Percentiles rank a stretch among this genome's conserved stretches.
Conservation (phyloP, 495 filamentous ascomycete species). For the Geoglossum glabrum region DNA sequence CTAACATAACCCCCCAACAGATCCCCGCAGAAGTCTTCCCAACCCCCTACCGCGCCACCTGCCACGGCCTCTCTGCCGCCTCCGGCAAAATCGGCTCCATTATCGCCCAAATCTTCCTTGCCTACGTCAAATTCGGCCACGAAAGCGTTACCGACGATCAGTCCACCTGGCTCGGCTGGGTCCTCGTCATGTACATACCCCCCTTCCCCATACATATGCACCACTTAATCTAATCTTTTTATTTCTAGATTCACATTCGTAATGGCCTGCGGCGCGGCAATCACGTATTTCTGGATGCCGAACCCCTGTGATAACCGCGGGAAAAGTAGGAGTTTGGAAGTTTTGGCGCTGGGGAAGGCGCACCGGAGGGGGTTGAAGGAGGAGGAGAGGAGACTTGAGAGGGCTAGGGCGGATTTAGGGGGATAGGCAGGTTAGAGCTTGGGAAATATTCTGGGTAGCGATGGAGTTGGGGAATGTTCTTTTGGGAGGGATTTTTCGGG, state of each 20-base stretch:
- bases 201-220: not conserved
- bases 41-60: constrained; percentile 36
- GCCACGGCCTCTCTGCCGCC: constrained; percentile 34
- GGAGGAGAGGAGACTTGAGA: too few species aligned
- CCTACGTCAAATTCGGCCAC: not conserved
- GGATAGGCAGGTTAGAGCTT: too few species aligned
- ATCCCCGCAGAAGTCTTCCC: constrained; percentile 37
- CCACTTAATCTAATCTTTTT: too few species aligned
- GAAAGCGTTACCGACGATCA: not conserved
- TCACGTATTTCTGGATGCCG: constrained; percentile 4
- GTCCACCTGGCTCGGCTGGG: not conserved
- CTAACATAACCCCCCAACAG: not conserved
- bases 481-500: too few species aligned
- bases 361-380: not conserved
- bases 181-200: not conserved
- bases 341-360: not conserved
- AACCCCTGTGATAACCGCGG: constrained; percentile 4
- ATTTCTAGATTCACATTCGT: not conserved
- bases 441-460: too few species aligned
- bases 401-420: too few species aligned
- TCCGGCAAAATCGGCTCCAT: constrained; percentile 38
- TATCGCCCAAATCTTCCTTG: constrained; percentile 22
- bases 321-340: not conserved
- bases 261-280: not conserved
- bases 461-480: too few species aligned